These are phyloP conservation scores for Polyplosphaeria fusca DNA, from an alignment of 495 filamentous ascomycete species.

Conservation along the genomic window DNA sequence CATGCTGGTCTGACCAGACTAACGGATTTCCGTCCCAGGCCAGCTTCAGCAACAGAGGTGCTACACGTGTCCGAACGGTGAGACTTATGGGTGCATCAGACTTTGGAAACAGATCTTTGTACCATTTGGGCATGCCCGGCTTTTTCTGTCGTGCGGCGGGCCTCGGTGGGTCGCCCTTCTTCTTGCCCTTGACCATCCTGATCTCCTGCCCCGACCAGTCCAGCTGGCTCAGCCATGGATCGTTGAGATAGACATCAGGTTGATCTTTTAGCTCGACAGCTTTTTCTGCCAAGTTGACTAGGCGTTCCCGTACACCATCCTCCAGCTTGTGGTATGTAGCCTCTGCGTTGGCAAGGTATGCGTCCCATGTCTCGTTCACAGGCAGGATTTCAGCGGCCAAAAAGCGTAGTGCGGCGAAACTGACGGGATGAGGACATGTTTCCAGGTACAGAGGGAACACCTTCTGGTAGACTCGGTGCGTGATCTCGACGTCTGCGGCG, in stretches of 20 bases:
- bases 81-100: constrained; percentile 62
- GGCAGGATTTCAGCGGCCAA: constrained; percentile 89
- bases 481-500: constrained; percentile 88
- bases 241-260: constrained; percentile 62
- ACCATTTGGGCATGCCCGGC: constrained; percentile 94
- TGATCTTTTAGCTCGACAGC: constrained; percentile 71
- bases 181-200: constrained; percentile 87
- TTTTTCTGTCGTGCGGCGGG: constrained; percentile 83
- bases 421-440: constrained; percentile 93
- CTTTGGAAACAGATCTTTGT: constrained; percentile 79
- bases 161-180: constrained; percentile 72
- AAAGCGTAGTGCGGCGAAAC: constrained; percentile 89
- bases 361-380: constrained; percentile 80
- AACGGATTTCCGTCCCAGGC: constrained; percentile 88
- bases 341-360: constrained; percentile 78
- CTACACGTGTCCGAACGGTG: constrained; percentile 83
- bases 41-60: constrained; percentile 78
- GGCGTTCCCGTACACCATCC: constrained; percentile 67
- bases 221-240: constrained; percentile 89
- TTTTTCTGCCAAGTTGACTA: constrained; percentile 68
- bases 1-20: constrained; percentile 87
- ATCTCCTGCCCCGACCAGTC: constrained; percentile 94
- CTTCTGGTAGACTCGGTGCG: constrained; percentile 85
- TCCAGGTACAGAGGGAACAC: constrained; percentile 86
- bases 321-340: constrained; percentile 75